A percentile compares a stretch with the other conserved stretches of the same genome.
Conservation (phyloP, 2,329 filamentous ascomycete genomes). For the Aspergillus transmontanensis region DNA sequence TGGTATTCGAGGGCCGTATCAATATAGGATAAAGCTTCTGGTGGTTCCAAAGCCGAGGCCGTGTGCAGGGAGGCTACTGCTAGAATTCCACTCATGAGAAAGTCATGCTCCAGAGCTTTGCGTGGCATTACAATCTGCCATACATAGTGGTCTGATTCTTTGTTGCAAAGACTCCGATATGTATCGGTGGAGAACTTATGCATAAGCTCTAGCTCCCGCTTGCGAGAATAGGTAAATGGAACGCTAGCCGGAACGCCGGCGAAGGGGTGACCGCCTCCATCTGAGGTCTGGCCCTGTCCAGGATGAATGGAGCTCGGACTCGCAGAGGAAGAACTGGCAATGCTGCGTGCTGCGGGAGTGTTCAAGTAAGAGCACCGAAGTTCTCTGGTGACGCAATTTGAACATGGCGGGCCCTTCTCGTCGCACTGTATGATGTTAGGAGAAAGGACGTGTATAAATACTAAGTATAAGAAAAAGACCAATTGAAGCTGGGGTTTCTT, state of each 20-base stretch:
- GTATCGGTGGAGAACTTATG: constrained; percentile 54
- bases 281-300: neutral
- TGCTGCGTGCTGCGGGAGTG: constrained; percentile 19
- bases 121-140: constrained; percentile 47
- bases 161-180: constrained; percentile 45
- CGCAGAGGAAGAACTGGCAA: constrained; percentile 7
- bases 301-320: constrained; percentile 11
- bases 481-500: neutral
- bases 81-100: constrained; percentile 46
- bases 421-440: constrained; percentile 37
- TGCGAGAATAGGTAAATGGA: constrained; percentile 20
- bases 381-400: constrained; percentile 41
- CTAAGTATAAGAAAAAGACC: neutral
- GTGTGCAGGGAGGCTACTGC: constrained; percentile 45
- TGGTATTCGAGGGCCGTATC: constrained; percentile 41
- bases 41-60: constrained; percentile 33
- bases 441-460: neutral
- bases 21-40: constrained; percentile 36
- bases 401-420: constrained; percentile 42
- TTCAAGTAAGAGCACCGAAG: constrained; percentile 35
- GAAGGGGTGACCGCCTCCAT: neutral
- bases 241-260: neutral
- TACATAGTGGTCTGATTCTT: constrained; percentile 32
- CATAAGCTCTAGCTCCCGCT: constrained; percentile 53
- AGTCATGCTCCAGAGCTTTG: constrained; percentile 43